Base-by-base conservation (phyloP, 257 asterid genomes). In the Striga asiatica region DNA sequence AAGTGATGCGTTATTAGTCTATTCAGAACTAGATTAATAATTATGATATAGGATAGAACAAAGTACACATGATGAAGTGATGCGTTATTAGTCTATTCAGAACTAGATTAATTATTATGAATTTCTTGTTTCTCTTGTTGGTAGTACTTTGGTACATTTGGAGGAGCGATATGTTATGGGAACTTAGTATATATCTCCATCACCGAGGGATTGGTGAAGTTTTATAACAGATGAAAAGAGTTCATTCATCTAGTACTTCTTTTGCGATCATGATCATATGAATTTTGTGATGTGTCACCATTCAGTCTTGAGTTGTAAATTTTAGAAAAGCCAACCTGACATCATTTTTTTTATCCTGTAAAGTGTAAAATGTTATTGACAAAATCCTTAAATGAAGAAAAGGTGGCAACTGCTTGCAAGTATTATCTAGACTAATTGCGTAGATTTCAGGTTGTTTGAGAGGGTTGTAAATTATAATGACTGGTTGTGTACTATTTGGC, bases 391-490 rank as follows among this genome's bases (percentile, higher is more conserved):
- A 42, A 42, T 17, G 6, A 23, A 41, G 2, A 8, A 9, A 29
- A 9, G 9, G 38, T 18, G 13, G 7, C 43, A 2, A 14, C 41
- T 37, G 53, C 23, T 24, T 38, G 35, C 62, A 43, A 24, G 17
- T 28, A 28, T n/a, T 39, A 39, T 58, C 50, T 53, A 50, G 56
- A 43, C 24, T 42, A 27, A 13, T 51, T 45, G 37, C 39, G 10
- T 64, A 35, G n/a, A n/a, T n/a, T n/a, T n/a, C n/a, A 55, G 37
- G 62, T 50, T 50, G 71, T 49, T 18, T 27, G 49, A 46, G 17
- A 39, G 64, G 20, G 55, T 49, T 52, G 31, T 17, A 14, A 49
- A 54, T 49, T 52, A 41, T 17, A 14, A 49, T 55, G 11, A 50
- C 35, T 13, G 12, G n/a, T 59, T 47, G 19, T 32, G 54, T 27